Evolutionary conservation across 352 stramenopile species (phyloP).

Genomic region (Phytophthora pluvialis): DNA sequence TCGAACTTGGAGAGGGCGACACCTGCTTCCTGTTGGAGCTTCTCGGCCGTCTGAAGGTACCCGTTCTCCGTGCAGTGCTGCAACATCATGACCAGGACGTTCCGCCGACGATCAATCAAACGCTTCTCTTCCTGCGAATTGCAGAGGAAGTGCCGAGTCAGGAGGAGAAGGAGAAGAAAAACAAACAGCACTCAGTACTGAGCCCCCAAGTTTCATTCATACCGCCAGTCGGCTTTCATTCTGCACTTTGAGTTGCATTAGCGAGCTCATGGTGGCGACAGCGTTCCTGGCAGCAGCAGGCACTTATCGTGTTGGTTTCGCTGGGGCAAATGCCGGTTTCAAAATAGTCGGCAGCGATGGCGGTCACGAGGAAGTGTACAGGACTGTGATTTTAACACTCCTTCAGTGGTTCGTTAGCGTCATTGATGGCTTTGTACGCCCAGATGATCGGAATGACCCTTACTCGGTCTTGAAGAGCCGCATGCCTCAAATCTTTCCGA

Average conservation of each 20-base stretch:
- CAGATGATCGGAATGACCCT: not conserved
- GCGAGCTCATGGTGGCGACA: slow-evolving; percentile 63
- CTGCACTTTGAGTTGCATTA: slow-evolving; percentile 84
- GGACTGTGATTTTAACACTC: no score
- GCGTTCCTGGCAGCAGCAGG: not conserved
- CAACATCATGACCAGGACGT: slow-evolving; percentile 86
- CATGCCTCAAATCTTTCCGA: slow-evolving; percentile 3
- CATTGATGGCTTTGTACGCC: not conserved
- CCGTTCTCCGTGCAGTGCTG: slow-evolving; percentile 89
- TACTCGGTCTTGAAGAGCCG: slow-evolving; percentile 28
- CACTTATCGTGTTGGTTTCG: slow-evolving; percentile 13
- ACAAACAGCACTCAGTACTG: no score
- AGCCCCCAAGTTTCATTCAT: slow-evolving; percentile 1
- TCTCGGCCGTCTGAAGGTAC: slow-evolving; percentile 86
- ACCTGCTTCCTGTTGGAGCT: slow-evolving; percentile 87
- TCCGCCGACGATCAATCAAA: slow-evolving; percentile 84
- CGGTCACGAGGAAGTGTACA: not conserved
- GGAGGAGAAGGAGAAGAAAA: no score
- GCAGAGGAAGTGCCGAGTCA: not conserved
- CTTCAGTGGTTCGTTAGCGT: not conserved
- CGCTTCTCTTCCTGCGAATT: slow-evolving; percentile 81
- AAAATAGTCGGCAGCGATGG: slow-evolving; percentile 12
- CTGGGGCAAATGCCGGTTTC: not conserved
- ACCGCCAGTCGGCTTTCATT: slow-evolving; percentile 83
- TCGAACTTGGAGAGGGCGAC: slow-evolving; percentile 90